Percentiles rank a stretch among this genome's conserved stretches.
These are phyloP conservation scores for Nakazawaea pomicola DNA, from an alignment of 805 yeast species.

Conservation along the genomic window DNA sequence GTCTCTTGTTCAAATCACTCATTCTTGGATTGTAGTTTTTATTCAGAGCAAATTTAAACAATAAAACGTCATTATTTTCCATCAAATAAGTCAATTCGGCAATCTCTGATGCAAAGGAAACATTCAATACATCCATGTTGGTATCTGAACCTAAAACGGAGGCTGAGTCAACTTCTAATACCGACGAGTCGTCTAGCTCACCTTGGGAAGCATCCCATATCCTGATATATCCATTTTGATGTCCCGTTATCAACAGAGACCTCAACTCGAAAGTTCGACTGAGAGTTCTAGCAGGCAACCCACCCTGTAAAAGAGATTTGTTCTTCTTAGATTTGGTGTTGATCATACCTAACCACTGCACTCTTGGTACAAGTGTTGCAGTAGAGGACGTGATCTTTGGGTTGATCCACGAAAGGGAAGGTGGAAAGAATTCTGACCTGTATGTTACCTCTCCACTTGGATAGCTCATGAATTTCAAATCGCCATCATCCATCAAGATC, in stretches of 20 bases:
- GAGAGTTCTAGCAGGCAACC: slow-evolving; percentile 55
- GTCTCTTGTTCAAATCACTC: slow-evolving; percentile 25
- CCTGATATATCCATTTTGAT: slow-evolving; percentile 77
- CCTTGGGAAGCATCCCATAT: slow-evolving; percentile 81
- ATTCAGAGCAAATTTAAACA: slow-evolving; percentile 67
- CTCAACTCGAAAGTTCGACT: slow-evolving; percentile 44
- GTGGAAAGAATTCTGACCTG: slow-evolving; percentile 66
- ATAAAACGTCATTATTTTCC: slow-evolving; percentile 64
- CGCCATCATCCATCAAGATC: slow-evolving; percentile 56
- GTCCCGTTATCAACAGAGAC: slow-evolving; percentile 75
- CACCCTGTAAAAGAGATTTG: slow-evolving; percentile 63
- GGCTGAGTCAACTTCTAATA: slow-evolving; percentile 55
- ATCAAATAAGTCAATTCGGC: slow-evolving; percentile 70
- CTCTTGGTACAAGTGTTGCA: slow-evolving; percentile 53
- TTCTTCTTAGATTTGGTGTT: slow-evolving; percentile 24
- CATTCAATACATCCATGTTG: slow-evolving; percentile 42
- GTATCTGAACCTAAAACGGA: slow-evolving; percentile 36
- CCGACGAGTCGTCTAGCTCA: slow-evolving; percentile 56
- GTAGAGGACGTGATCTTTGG: slow-evolving; percentile 60
- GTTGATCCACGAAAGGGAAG: slow-evolving; percentile 71
- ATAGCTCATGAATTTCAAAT: slow-evolving; percentile 54
- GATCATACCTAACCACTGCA: slow-evolving; percentile 79
- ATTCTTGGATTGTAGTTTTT: slow-evolving; percentile 33
- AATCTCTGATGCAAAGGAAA: slow-evolving; percentile 76
- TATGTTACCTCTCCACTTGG: slow-evolving; percentile 50